Evolutionary conservation across 2,329 filamentous ascomycete genomes (phyloP), one percentile per base, ranked within the genome.

Genomic region (Aspergillus novofumigatus): DNA sequence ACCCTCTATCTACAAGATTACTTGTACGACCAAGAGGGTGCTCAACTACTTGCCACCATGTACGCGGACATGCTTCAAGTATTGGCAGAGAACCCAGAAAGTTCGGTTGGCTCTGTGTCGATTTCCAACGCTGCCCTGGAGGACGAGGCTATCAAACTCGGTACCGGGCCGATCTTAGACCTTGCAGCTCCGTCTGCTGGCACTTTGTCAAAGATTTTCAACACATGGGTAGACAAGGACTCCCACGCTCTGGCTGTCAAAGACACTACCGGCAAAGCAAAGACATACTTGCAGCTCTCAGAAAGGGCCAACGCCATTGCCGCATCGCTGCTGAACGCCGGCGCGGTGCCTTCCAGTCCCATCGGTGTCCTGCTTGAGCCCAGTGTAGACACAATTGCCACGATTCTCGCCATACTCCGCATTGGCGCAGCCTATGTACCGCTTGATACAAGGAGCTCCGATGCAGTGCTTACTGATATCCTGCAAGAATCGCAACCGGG

Each of bases 321-420:
- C 4, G 55, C 21, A 9, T 47, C 55, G 48, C 53, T 56, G n/a
- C 35, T 51, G 3, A 49, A 28, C 21, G 21, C 26, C 11, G 60
- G 49, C 5, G 42, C 51, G n/a, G 49, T 20, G n/a, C 29, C 38
- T 44, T 47, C 45, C 7, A 14, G 4, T 42, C 28, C 28, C 7
- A 51, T 61, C 14, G 9, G 26, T 47, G 57, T 60, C n/a, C 53
- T 60, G 21, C 53, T 52, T 23, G 28, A 60, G 20, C 57, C 61
- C 6, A 11, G 8, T 2, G 52, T 51, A 11, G 59, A 63, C 45
- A 48, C 29, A 14, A 56, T 60, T 23, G 35, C 25, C 44, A 52
- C 51, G 2, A 52, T 61, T 3, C 53, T 62, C 4, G 61, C 59
- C 7, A 55, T 61, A 17, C 23, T 54, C 8, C 54, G 57, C 7